These are phyloP conservation scores for Tricholoma terreum DNA, from an alignment of 768 basidiomycete species.

Conservation along the genomic window DNA sequence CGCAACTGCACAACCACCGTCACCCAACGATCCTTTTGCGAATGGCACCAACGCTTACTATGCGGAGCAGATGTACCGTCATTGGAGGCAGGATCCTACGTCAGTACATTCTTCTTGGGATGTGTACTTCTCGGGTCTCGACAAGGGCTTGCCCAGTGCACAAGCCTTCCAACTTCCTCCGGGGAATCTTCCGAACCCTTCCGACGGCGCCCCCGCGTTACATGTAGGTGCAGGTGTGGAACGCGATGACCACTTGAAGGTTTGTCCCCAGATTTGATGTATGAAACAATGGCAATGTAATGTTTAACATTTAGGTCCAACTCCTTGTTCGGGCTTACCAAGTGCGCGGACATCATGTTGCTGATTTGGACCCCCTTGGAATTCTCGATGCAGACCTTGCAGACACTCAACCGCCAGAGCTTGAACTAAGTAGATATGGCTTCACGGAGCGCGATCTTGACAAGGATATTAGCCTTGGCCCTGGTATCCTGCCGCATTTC, in stretches of 20 bases:
- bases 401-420: conserved; percentile 76
- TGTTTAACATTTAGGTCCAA: conserved; percentile 68
- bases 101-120: conserved; percentile 95
- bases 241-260: conserved; percentile 93
- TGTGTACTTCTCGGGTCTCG: conserved; percentile 90
- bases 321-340: conserved; percentile 97
- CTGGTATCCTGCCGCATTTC: conserved; percentile 95
- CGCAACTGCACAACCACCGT: conserved; percentile 54
- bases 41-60: conserved; percentile 96
- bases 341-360: conserved; percentile 96
- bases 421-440: conserved; percentile 91
- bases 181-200: conserved; percentile 60
- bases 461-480: conserved; percentile 91
- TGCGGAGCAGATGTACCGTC: conserved; percentile 93
- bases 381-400: conserved; percentile 88
- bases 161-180: conserved; percentile 89
- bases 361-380: conserved; percentile 93
- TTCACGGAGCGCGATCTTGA: conserved; percentile 93
- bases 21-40: conserved; percentile 83
- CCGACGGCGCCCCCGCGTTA: conserved; percentile 78
- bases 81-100: conserved; percentile 86
- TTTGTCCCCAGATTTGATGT: conserved; percentile 27
- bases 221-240: conserved; percentile 69
- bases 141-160: conserved; percentile 74
- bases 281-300: conserved; percentile 2